Base-by-base conservation (phyloP, 2,329 filamentous ascomycete species). In the Cladorrhinum sp. region DNA sequence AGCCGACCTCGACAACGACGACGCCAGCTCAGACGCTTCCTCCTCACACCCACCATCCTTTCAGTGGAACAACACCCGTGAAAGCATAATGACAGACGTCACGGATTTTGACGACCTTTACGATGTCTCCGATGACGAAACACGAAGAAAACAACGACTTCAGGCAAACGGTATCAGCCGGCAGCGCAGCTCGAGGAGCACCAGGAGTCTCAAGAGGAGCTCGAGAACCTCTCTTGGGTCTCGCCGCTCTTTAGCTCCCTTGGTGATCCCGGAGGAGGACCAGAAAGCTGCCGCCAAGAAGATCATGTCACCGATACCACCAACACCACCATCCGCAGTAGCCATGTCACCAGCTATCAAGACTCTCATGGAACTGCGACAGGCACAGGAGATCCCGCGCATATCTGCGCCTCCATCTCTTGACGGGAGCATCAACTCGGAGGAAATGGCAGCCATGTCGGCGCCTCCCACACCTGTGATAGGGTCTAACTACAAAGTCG, bases 71-170 rank as follows among this genome's bases (percentile, higher is more conserved):
- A 32, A 50, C 51, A 32, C n/a, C 55, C 64, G 85, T 67, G 78
- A 79, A 68, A 89, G 83, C 77, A 76, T 80, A 67, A 78, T 82
- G 72, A 88, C 88, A 66, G 84, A 85, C 67, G 81, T 82, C 64
- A 90, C 85, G 66, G 88, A 91, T 65, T 93, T 93, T 68, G 91
- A 96, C 74, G 91, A 96, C 68, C 78, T 96, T 53, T 96, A 96
- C 74, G 90, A 95, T 74, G 83, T 91, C 48, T 92, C 91, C 16
- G 92, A 96, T 66, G 86, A 92, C 58, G 92, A 96, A 67, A 81
- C 84, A 8, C 72, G 72, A 32, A 69, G 67, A 67, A 73, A 73
- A 70, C 79, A 84, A 66, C 75, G 76, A 69, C 75, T 72, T 72
- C 76, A 68, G 72, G 76, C 67, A 64, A 78, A 71, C 55, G 74